These are phyloP conservation scores for Neofusicoccum ribis DNA, from an alignment of 2,329 filamentous ascomycete genomes.

Conservation along the genomic window DNA sequence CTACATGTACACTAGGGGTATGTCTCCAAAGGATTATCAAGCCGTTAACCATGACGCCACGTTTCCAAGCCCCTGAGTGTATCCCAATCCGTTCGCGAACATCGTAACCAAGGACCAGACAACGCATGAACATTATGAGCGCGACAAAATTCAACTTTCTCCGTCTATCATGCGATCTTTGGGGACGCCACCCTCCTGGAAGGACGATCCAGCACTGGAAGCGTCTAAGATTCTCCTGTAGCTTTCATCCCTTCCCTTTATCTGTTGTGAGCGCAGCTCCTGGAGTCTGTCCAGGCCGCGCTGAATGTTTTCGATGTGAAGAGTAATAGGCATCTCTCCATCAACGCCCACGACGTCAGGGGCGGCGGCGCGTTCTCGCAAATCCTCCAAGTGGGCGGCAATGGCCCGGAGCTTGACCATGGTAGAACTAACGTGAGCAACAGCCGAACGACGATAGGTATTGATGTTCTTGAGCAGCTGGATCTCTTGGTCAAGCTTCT, in stretches of 20 bases:
- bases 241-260: constrained; percentile 60
- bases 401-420: constrained; percentile 75
- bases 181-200: neutral
- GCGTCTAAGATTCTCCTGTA: neutral
- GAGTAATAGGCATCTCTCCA: constrained; percentile 55
- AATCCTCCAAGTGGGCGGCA: constrained; percentile 66
- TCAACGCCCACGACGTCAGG: constrained; percentile 56
- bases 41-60: neutral
- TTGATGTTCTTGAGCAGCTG: constrained; percentile 66
- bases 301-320: constrained; percentile 75
- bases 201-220: neutral
- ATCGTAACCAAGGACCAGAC: neutral
- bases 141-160: neutral
- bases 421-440: constrained; percentile 67
- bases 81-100: neutral
- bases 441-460: constrained; percentile 64
- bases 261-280: constrained; percentile 59
- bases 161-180: neutral
- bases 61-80: neutral
- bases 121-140: neutral
- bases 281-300: constrained; percentile 72
- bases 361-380: constrained; percentile 68
- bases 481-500: constrained; percentile 64
- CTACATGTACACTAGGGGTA: constrained; percentile 3
- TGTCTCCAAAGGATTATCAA: neutral